phyloP scores from a whole-genome alignment of 352 stramenopile species.

The Phytophthora brassicae region DNA sequence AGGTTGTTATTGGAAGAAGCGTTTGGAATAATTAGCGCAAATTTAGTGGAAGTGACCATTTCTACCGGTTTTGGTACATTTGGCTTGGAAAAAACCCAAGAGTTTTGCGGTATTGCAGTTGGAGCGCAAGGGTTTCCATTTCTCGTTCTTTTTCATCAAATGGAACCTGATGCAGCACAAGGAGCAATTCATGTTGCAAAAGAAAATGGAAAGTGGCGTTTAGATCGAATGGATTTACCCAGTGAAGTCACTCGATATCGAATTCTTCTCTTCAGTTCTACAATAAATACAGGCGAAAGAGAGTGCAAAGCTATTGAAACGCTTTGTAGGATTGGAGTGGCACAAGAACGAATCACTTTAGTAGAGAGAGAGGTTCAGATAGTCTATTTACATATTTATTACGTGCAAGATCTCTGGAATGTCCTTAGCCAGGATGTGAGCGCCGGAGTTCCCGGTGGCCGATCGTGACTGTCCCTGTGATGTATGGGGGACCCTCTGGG shows the following conservation, averaged over 20 bases:
- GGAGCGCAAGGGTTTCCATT: conserved; percentile 42
- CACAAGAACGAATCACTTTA: conserved; percentile 37
- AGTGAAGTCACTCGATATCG: conserved; percentile 25
- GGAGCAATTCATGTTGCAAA: conserved; percentile 36
- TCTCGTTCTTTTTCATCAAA: conserved; percentile 45
- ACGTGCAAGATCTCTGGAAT: too few relatives aligned
- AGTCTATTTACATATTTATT: too few relatives aligned
- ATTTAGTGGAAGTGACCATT: conserved; percentile 32
- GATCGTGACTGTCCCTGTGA: too few relatives aligned
- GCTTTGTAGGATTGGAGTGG: conserved; percentile 25
- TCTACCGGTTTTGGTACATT: conserved; percentile 22
- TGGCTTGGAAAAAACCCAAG: conserved; percentile 22
- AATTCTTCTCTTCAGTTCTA: conserved; percentile 42
- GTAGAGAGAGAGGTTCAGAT: too few relatives aligned
- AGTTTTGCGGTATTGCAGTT: conserved; percentile 44
- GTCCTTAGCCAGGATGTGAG: too few relatives aligned
- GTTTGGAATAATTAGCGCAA: conserved; percentile 27
- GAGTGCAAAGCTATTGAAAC: conserved; percentile 39
- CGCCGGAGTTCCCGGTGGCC: too few relatives aligned
- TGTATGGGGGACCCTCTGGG: too few relatives aligned
- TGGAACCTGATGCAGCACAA: conserved; percentile 38
- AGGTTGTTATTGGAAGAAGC: conserved; percentile 61
- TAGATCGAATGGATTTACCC: conserved; percentile 38
- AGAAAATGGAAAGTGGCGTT: conserved; percentile 1
- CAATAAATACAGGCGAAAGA: conserved; percentile 20